Evolutionary conservation across 495 filamentous ascomycete species (phyloP), one percentile per base, ranked within the genome.

Genomic region (Aspergillus incahuasiensis): DNA sequence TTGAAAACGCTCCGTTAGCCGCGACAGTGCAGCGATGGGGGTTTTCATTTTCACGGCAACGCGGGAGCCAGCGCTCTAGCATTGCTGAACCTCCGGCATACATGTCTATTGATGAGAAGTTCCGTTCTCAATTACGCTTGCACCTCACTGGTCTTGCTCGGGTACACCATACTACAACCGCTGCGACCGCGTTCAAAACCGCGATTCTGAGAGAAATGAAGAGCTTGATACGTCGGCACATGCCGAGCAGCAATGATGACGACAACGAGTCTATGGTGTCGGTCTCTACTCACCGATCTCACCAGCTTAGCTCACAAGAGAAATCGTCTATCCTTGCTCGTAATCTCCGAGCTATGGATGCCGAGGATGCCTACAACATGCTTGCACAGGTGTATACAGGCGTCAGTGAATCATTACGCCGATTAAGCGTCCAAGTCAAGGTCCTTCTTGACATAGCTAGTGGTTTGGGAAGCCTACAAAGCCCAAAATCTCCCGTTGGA

Each of bases 401-500:
- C 5, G 86, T 96, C 21, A 87, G 92, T 19, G 94, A 99, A 66
- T 87, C 89, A 0, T 68, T 97, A 51, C 80, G 94, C 51, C 81
- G 94, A 63, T 71, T 97, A 11, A 86, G 88, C 35, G 89, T 91
- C 4, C 94, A 99, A 63, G 88, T 92, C 19, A 99, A 99, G 68
- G 85, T 97, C 18, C 72, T 99, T n/a, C 77, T 99, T 16, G 94
- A 99, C 67, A 88, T 96, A 32, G 95, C 91, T 1, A 96, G 91
- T 64, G 85, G 85, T 8, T 75, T 92, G 40, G 77, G 79, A 32
- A 68, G 56, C 24, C 60, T 68, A 6, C 50, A 64, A 1, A 61
- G 58, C 1, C 25, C 46, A 18, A 50, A 50, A 19, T 44, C 47
- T 6, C 46, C 54, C 1, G 52, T 50, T n/a, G 34, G 53, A 6